Percentiles rank a stretch among this genome's conserved stretches.
phyloP scores from a whole-genome alignment of 2,329 filamentous ascomycete species.

The Penicillium sp. region DNA sequence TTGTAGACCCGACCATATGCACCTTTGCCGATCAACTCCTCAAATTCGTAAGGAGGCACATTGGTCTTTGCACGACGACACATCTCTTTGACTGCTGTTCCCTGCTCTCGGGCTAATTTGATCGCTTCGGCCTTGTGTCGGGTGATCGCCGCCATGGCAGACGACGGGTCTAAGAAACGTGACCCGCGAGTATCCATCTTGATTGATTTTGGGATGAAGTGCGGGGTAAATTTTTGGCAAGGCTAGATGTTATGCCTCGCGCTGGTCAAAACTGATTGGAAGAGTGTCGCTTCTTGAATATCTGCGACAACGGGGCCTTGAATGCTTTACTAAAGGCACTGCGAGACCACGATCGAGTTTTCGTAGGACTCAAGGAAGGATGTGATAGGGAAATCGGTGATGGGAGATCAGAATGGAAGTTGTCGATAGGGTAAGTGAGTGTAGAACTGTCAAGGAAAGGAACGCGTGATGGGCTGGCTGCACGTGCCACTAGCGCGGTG shows the following conservation, averaged over 20 bases:
- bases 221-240: not conserved
- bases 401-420: not conserved
- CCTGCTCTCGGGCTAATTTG: constrained; percentile 44
- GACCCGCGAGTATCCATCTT: constrained; percentile 33
- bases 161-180: constrained; percentile 38
- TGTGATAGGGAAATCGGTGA: not conserved
- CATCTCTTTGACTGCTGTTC: constrained; percentile 43
- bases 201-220: not conserved
- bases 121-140: constrained; percentile 48
- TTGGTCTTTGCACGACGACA: constrained; percentile 44
- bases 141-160: constrained; percentile 44
- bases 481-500: not conserved
- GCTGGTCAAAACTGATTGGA: not conserved
- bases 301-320: not conserved
- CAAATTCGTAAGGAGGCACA: constrained; percentile 45
- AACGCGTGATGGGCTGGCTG: not conserved
- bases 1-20: constrained; percentile 50
- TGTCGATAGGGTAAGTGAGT: not conserved
- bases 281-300: constrained; percentile 1
- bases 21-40: constrained; percentile 50
- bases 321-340: not conserved
- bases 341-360: not conserved
- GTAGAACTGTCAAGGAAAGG: not conserved
- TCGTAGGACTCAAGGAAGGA: not conserved
- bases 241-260: not conserved